phyloP scores from a whole-genome alignment of 2,329 filamentous ascomycete genomes.

The Magnaporthiopsis rhizophila region DNA sequence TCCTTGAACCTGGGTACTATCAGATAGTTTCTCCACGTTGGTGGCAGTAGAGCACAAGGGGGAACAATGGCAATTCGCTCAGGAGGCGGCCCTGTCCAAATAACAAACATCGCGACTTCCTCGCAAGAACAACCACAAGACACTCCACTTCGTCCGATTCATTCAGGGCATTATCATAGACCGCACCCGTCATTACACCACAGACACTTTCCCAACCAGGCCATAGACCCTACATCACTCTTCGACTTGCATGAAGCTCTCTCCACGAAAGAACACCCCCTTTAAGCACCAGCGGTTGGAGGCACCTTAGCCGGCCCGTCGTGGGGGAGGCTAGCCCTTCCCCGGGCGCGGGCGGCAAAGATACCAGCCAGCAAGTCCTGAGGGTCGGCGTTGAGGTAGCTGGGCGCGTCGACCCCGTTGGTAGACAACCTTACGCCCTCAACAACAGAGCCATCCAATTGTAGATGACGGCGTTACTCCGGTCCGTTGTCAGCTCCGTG shows the following conservation, averaged over 20 bases:
- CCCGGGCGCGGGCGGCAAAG: neutral
- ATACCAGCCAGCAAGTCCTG: neutral
- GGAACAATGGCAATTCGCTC: too few relatives aligned
- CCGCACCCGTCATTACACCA: too few relatives aligned
- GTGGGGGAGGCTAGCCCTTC: neutral
- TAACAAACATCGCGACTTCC: too few relatives aligned
- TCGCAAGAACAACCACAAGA: too few relatives aligned
- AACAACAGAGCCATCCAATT: neutral
- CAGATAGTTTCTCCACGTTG: too few relatives aligned
- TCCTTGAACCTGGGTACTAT: too few relatives aligned
- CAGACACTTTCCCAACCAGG: neutral
- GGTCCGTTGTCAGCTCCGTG: constrained; percentile 3
- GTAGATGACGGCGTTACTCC: constrained; percentile 5
- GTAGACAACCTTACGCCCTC: neutral
- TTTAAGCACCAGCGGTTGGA: neutral
- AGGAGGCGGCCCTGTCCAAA: too few relatives aligned
- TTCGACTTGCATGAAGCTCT: neutral
- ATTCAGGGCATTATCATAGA: too few relatives aligned
- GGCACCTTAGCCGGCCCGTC: neutral
- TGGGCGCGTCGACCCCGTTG: constrained; percentile 2
- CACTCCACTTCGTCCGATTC: too few relatives aligned
- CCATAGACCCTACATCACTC: neutral
- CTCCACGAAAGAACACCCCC: neutral
- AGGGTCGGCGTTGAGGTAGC: neutral
- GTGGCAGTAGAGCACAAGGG: too few relatives aligned